Evolutionary conservation across 1,284 basidiomycete species (phyloP), one percentile per base, ranked within the genome.

Genomic region (Gymnopus androsaceus): DNA sequence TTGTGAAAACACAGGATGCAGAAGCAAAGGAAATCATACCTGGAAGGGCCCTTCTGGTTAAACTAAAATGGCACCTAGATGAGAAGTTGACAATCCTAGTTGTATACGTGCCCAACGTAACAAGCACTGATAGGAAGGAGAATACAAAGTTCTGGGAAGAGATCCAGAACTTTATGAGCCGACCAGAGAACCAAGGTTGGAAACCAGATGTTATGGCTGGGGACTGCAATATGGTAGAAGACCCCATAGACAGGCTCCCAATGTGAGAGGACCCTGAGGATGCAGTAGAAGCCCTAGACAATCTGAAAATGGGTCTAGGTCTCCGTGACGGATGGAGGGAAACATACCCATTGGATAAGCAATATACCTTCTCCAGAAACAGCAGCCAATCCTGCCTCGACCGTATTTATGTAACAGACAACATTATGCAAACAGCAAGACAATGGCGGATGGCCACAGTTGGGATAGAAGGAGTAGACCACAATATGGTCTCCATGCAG

Each of bases 321-420:
- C 54, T 72, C 3, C 3, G 27, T 0, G 69, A 75, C 36, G 68
- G 69, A 1, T 72, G 72, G 71, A 12, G 69, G 14, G 4, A 48
- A 3, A 66, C 63, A 1, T 56, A 62, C 66, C 70, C 70, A 3
- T 54, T 50, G 1, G 51, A 17, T 0, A 50, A 56, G 21, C 53
- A 42, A 0, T 74, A 62, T 60, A 67, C 69, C 1, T 70, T 44
- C 52, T 41, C 57, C 4, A 60, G 66, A 17, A 49, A 37, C 3
- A 40, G n/a, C 0, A 54, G 27, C 1, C 59, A 56, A 0, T 41
- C 56, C 9, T 58, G 72, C 0, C 56, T 74, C 0, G 72, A 75
- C 59, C 45, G 69, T 3, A 70, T 72, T 6, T 71, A 72, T 50
- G 44, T 51, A 5, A 52, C 55, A 1, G 6, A 55, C 12, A 11